These are phyloP conservation scores for Candolleomyces aberdarensis DNA, from an alignment of 768 basidiomycete genomes.

Conservation along the genomic window DNA sequence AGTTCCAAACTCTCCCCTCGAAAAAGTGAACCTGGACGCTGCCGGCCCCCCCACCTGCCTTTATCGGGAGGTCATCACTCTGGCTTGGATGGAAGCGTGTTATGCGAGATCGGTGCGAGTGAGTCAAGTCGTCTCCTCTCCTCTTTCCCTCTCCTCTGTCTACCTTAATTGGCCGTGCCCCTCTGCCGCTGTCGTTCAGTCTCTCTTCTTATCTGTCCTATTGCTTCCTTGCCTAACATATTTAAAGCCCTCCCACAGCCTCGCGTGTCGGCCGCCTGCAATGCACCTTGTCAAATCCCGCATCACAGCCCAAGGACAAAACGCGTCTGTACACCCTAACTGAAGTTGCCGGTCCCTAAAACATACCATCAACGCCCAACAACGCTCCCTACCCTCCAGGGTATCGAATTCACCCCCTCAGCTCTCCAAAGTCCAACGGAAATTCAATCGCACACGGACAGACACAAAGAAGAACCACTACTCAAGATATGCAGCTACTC, in stretches of 20 bases:
- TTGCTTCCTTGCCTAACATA: not conserved
- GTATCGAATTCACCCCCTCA: slow-evolving; percentile 38
- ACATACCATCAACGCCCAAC: slow-evolving; percentile 49
- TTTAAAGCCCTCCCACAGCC: slow-evolving; percentile 35
- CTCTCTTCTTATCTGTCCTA: not conserved
- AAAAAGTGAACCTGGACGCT: slow-evolving; percentile 29
- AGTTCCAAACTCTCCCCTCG: slow-evolving; percentile 1
- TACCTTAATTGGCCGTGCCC: too few species aligned
- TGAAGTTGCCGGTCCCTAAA: slow-evolving; percentile 61
- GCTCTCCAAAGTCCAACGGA: too few species aligned
- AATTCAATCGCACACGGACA: not conserved
- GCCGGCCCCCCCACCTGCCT: slow-evolving; percentile 69
- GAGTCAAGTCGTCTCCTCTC: slow-evolving; percentile 17
- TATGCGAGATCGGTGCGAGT: slow-evolving; percentile 65
- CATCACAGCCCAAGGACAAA: not conserved
- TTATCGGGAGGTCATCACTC: slow-evolving; percentile 64
- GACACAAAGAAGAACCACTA: too few species aligned
- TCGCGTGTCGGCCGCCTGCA: slow-evolving; percentile 56
- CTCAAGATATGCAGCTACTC: slow-evolving; percentile 32
- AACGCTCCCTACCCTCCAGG: slow-evolving; percentile 55
- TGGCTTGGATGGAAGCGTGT: slow-evolving; percentile 44
- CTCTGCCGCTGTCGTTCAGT: not conserved
- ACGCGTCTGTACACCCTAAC: slow-evolving; percentile 57
- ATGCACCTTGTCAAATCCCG: not conserved
- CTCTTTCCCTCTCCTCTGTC: not conserved